Evolutionary conservation across 441 rosid genomes (phyloP), one percentile per base, ranked within the genome.

Genomic region (Caryocar brasiliense): DNA sequence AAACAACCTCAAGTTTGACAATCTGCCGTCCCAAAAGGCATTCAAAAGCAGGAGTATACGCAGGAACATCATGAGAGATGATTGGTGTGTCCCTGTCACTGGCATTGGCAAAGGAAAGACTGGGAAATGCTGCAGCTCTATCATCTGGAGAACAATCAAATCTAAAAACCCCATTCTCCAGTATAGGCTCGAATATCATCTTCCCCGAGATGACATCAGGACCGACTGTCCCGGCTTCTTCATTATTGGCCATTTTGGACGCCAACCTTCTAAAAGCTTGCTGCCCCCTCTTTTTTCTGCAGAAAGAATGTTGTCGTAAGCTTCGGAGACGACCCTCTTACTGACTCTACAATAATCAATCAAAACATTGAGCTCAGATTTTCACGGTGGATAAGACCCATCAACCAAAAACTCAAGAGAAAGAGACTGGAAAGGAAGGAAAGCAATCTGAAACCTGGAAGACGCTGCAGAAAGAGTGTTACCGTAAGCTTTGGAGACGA

Each of bases 111-210:
- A 91, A 91, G 1, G 98, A 91, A 38, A 83, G 64, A 67, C 93
- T 85, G 8, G 89, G 98, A 69, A 51, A 62, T 0, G 79, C 84
- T 7, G 80, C 76, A 22, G 53, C 64, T 62, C 77, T 80, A 53
- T 81, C 74, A 15, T 74, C 67, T 20, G 54, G 52, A 2, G 84
- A 83, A 61, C 84, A 80, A 56, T 87, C 94, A 51, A 87, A 87
- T 17, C 93, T 61, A 62, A 91, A 91, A 65, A 87, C 71, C 26
- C 88, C 91, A 9, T 79, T 58, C 62, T 78, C 95, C 77, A 85
- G 47, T 19, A 91, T 83, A 3, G 88, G 80, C 77, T 74, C 64
- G 54, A 63, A 91, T 51, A 81, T 71, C 95, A 86, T 86, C 28
- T 72, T 52, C 19, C 74, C 73, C 0, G 76, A 49, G 21, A 13